These are phyloP conservation scores for Phaffia rhodozyma DNA, from an alignment of 1,284 basidiomycete genomes.

Conservation along the genomic window DNA sequence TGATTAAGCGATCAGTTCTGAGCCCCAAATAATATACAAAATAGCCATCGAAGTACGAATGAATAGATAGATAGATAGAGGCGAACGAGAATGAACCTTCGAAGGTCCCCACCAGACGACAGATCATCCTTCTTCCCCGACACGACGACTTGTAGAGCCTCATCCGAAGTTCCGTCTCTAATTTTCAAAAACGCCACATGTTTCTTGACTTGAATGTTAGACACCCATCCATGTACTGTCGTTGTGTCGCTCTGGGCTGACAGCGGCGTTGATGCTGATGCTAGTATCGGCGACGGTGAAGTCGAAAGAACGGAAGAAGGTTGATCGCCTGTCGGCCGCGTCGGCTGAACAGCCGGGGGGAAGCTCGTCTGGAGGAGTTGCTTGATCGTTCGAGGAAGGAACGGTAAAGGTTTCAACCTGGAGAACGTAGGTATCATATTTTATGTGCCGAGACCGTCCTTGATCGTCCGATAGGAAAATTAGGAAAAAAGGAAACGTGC, in stretches of 20 bases:
- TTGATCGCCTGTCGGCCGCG: too few species aligned
- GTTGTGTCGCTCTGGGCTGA: not conserved
- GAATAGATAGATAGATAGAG: conserved; percentile 12
- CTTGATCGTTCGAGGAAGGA: too few species aligned
- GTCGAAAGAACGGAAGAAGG: too few species aligned
- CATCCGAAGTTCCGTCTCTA: conserved; percentile 60
- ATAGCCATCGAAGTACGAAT: not conserved
- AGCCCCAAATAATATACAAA: conserved; percentile 14
- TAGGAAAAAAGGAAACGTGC: too few species aligned
- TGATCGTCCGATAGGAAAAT: too few species aligned
- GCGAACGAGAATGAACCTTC: conserved; percentile 23
- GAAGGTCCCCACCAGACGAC: conserved; percentile 20
- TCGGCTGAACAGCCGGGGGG: too few species aligned
- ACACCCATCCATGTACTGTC: conserved; percentile 59
- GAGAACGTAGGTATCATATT: too few species aligned
- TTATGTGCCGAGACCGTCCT: too few species aligned
- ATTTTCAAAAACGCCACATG: conserved; percentile 70
- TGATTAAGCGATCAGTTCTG: conserved; percentile 21
- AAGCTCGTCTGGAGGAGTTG: too few species aligned
- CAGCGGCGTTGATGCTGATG: too few species aligned
- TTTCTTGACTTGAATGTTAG: conserved; percentile 72
- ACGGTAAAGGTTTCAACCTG: too few species aligned
- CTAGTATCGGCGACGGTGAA: too few species aligned
- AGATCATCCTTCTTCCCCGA: conserved; percentile 34
- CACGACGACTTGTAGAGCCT: conserved; percentile 67